A percentile compares a stretch with the other conserved stretches of the same genome.
These are phyloP conservation scores for Globisporangium apiculatum DNA, from an alignment of 352 stramenopile species.

Conservation along the genomic window DNA sequence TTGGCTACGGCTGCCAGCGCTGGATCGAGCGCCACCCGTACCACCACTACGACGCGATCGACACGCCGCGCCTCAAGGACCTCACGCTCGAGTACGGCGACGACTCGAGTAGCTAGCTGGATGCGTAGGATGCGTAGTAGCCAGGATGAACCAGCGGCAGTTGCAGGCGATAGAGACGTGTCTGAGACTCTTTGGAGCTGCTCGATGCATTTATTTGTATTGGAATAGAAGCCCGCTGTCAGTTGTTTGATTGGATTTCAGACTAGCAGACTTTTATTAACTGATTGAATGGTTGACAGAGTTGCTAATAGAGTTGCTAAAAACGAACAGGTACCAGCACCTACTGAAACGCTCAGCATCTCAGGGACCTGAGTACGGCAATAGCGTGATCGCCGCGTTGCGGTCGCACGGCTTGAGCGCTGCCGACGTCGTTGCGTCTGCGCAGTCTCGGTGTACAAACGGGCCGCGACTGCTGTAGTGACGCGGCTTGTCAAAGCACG, in stretches of 20 bases:
- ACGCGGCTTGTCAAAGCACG: slow-evolving; percentile 45
- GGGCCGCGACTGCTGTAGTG: slow-evolving; percentile 1
- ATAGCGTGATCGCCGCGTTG: slow-evolving; percentile 6
- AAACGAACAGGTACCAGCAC: too few species aligned
- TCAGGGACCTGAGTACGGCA: slow-evolving; percentile 10
- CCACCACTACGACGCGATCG: slow-evolving; percentile 49
- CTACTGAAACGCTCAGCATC: background rate
- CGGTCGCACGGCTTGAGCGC: slow-evolving; percentile 3
- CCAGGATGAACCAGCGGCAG: too few species aligned
- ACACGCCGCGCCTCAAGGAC: slow-evolving; percentile 28
- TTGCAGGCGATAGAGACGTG: background rate
- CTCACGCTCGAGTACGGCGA: slow-evolving; percentile 34
- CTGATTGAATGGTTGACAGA: too few species aligned
- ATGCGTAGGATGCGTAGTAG: too few species aligned
- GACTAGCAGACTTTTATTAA: too few species aligned
- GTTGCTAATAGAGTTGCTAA: too few species aligned
- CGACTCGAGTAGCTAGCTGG: background rate
- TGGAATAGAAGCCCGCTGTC: too few species aligned
- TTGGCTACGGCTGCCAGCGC: slow-evolving; percentile 50
- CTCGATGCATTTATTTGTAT: background rate
- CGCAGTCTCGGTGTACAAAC: slow-evolving; percentile 10
- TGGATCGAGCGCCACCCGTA: slow-evolving; percentile 60
- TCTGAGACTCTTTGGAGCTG: too few species aligned
- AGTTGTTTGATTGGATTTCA: too few species aligned
- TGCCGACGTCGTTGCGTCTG: slow-evolving; percentile 1